phyloP scores from a whole-genome alignment of 2,329 filamentous ascomycete species.

The Rhytidhysteron rufulum region DNA sequence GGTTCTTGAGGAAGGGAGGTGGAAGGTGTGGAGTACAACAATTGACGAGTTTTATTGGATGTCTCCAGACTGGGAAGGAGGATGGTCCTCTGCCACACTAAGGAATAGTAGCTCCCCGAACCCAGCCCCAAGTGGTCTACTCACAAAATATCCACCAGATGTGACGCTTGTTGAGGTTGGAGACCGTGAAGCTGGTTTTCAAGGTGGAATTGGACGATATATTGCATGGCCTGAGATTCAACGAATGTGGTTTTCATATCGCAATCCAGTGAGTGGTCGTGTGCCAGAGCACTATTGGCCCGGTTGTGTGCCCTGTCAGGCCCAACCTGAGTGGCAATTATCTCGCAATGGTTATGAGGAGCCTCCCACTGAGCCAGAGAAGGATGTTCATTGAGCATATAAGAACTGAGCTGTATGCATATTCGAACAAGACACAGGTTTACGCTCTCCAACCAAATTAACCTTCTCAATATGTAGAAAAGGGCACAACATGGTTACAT shows the following conservation, averaged over 20 bases:
- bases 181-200: conserved; percentile 18
- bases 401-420: no score
- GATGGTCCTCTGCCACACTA: conserved; percentile 17
- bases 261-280: conserved; percentile 19
- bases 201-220: conserved; percentile 15
- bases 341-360: conserved; percentile 21
- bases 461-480: no score
- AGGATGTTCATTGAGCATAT: no score
- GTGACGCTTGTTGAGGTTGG: conserved; percentile 16
- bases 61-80: conserved; percentile 18
- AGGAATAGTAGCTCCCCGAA: conserved; percentile 13
- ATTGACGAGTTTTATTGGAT: conserved; percentile 27
- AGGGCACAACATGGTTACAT: no score
- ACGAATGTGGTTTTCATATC: conserved; percentile 22
- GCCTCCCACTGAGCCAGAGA: conserved; percentile 5
- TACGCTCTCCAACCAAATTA: no score
- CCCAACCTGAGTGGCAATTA: conserved; percentile 16
- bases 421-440: no score
- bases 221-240: conserved; percentile 23
- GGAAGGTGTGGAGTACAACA: conserved; percentile 23
- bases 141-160: conserved; percentile 20
- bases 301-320: conserved; percentile 19
- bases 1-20: conserved; percentile 19
- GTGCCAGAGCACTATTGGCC: conserved; percentile 20
- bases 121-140: conserved; percentile 16